These are phyloP conservation scores for Anisodus tanguticus DNA, from an alignment of 257 asterid species.

Conservation along the genomic window DNA sequence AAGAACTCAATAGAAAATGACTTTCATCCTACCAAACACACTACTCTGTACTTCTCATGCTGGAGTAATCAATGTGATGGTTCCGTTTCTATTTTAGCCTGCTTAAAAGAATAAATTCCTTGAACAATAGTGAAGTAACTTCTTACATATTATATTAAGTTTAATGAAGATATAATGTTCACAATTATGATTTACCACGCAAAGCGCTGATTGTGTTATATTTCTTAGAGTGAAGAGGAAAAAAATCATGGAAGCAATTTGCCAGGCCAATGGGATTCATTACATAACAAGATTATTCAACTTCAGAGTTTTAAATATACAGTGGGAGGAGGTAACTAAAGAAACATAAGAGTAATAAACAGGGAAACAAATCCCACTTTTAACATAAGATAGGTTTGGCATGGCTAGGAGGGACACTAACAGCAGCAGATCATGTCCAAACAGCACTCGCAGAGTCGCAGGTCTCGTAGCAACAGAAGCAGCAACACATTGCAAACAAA, in stretches of 20 bases:
- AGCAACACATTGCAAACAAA: slow-evolving; percentile 46
- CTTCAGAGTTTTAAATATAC: background rate
- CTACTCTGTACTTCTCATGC: too few species aligned
- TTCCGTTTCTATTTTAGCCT: too few species aligned
- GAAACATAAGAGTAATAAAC: background rate
- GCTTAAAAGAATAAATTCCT: background rate
- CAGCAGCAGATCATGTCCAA: slow-evolving; percentile 40
- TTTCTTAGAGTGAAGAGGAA: background rate
- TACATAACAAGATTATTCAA: slow-evolving; percentile 23
- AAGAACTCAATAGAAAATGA: too few species aligned
- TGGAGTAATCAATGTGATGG: too few species aligned
- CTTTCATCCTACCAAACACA: too few species aligned
- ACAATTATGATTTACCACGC: background rate
- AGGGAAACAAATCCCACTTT: background rate
- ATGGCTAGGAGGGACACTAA: slow-evolving; percentile 29
- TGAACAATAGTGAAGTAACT: background rate
- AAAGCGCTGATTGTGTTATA: background rate
- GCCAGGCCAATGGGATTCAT: background rate
- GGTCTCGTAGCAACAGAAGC: slow-evolving; percentile 49
- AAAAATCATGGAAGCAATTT: background rate
- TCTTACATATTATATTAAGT: background rate
- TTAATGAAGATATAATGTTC: too few species aligned
- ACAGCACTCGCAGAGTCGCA: slow-evolving; percentile 50
- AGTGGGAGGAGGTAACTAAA: background rate
- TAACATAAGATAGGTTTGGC: background rate